Conservation (phyloP, 2,329 filamentous ascomycete species). For the Emergomyces pasteurianus region DNA sequence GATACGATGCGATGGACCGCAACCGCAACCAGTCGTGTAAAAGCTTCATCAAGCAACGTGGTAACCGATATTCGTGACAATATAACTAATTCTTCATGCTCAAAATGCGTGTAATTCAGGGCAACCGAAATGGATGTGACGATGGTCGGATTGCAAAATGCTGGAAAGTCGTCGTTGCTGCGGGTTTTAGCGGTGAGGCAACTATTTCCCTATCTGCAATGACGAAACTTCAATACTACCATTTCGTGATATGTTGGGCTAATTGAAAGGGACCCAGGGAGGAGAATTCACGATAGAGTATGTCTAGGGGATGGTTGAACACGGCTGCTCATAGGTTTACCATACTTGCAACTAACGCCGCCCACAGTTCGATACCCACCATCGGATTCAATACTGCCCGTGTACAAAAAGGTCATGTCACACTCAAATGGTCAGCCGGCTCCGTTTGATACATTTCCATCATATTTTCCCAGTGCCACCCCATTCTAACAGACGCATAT, state of each 20-base stretch:
- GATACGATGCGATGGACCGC: not conserved
- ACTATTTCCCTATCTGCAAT: conserved; percentile 1
- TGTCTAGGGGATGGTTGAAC: conserved; percentile 30
- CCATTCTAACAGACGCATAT: not conserved
- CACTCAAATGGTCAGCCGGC: conserved; percentile 65
- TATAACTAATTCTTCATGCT: conserved; percentile 8
- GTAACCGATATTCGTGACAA: not conserved
- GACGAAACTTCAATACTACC: not conserved
- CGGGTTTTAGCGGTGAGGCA: conserved; percentile 81
- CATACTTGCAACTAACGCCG: conserved; percentile 3
- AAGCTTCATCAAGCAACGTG: not conserved
- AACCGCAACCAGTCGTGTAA: not conserved
- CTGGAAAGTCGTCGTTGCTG: conserved; percentile 90
- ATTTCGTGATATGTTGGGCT: conserved; percentile 1
- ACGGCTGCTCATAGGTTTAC: not conserved
- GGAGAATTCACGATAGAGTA: conserved; percentile 99
- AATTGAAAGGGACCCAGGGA: conserved; percentile 51
- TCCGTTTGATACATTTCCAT: not conserved
- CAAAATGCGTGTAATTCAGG: conserved; percentile 41
- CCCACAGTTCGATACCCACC: conserved; percentile 79
- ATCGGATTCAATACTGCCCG: conserved; percentile 99
- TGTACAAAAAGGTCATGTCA: conserved; percentile 95
- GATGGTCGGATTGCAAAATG: conserved; percentile 96
- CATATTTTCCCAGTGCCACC: conserved; percentile 1
- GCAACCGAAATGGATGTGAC: conserved; percentile 99